A percentile compares a stretch with the other conserved stretches of the same genome.
These are phyloP conservation scores for Ceratorhiza oryzae-sativae DNA, from an alignment of 1,284 basidiomycete genomes.

Conservation along the genomic window DNA sequence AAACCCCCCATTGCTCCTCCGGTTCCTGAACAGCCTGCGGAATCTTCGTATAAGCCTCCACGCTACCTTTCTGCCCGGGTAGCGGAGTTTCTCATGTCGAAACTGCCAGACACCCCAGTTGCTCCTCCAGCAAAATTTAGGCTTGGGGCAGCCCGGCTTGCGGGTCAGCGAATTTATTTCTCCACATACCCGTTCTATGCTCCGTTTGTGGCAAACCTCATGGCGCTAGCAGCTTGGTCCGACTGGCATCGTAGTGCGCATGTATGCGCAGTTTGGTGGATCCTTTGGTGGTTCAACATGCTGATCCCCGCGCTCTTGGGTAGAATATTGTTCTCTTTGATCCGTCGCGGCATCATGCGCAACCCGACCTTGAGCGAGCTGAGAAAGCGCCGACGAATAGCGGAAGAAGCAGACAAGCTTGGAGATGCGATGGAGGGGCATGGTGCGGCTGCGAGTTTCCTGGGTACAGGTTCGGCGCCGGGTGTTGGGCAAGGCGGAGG, in stretches of 20 bases:
- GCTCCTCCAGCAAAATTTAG: conserved; percentile 14
- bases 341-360: conserved; percentile 59
- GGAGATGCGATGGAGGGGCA: conserved; percentile 55
- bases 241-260: conserved; percentile 57
- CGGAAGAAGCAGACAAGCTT: conserved; percentile 60
- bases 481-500: conserved; percentile 19
- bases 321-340: conserved; percentile 58
- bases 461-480: conserved; percentile 10
- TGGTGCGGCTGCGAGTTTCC: conserved; percentile 6
- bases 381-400: conserved; percentile 58
- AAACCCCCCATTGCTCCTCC: not conserved
- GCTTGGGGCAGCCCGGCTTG: not conserved
- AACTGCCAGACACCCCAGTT: not conserved
- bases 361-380: conserved; percentile 65
- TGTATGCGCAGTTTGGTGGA: conserved; percentile 68
- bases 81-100: not conserved
- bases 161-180: conserved; percentile 20
- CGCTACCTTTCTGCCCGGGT: conserved; percentile 20
- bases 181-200: conserved; percentile 59
- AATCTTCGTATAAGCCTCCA: not conserved
- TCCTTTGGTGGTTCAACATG: conserved; percentile 66
- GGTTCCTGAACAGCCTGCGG: not conserved
- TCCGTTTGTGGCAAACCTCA: conserved; percentile 54
- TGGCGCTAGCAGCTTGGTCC: conserved; percentile 63
- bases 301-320: conserved; percentile 61